phyloP scores from a whole-genome alignment of 495 filamentous ascomycete species.

The Neurospora tetrasperma region DNA sequence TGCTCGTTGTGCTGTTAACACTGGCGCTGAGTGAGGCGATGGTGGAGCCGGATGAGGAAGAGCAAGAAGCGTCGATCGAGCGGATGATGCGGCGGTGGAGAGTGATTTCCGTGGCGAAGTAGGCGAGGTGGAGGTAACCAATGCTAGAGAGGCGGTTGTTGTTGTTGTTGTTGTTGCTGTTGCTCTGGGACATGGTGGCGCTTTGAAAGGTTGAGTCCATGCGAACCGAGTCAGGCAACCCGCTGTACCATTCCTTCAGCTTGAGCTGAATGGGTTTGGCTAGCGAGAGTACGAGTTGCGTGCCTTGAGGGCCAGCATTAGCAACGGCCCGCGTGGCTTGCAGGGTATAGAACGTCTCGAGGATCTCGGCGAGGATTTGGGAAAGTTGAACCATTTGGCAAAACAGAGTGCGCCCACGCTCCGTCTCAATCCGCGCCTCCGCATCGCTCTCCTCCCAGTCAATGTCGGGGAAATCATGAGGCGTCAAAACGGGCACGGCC shows the following conservation, averaged over 20 bases:
- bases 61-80: slow-evolving; percentile 43
- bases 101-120: slow-evolving; percentile 77
- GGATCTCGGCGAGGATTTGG: slow-evolving; percentile 64
- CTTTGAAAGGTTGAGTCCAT: slow-evolving; percentile 50
- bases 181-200: slow-evolving; percentile 11
- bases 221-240: slow-evolving; percentile 51
- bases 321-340: slow-evolving; percentile 44
- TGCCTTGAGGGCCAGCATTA: slow-evolving; percentile 42
- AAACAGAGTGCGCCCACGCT: slow-evolving; percentile 60
- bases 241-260: slow-evolving; percentile 70
- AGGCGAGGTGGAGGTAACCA: slow-evolving; percentile 73
- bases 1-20: slow-evolving; percentile 5
- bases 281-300: slow-evolving; percentile 55
- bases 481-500: slow-evolving; percentile 60
- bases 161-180: slow-evolving; percentile 7
- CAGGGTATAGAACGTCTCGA: slow-evolving; percentile 71
- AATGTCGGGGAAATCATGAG: slow-evolving; percentile 63
- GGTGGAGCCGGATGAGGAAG: slow-evolving; percentile 13
- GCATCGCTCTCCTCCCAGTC: slow-evolving; percentile 43
- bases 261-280: slow-evolving; percentile 78
- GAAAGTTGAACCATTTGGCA: slow-evolving; percentile 65
- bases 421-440: slow-evolving; percentile 53
- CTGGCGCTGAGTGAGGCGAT: background rate
- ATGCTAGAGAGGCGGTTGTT: slow-evolving; percentile 42
- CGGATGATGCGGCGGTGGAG: slow-evolving; percentile 76